Conservation (phyloP, 2,329 filamentous ascomycete species). For the Claviceps monticola region DNA sequence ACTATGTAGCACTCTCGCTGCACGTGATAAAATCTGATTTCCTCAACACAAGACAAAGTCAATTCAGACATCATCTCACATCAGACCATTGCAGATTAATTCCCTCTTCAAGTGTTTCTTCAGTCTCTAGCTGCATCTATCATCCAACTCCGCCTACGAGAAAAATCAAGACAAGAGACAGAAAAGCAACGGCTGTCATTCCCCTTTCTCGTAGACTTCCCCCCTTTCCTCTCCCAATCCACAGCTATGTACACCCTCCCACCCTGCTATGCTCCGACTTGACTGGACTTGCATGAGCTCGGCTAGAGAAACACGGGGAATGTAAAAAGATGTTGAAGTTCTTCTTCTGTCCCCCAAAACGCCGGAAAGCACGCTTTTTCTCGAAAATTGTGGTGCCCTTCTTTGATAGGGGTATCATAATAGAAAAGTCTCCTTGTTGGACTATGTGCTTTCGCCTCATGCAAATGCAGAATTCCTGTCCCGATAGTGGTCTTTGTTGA, state of each 20-base stretch:
- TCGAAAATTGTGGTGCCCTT: constrained; percentile 18
- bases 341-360: constrained; percentile 30
- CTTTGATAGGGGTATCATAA: constrained; percentile 24
- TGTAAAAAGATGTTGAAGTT: constrained; percentile 34
- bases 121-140: constrained; percentile 6
- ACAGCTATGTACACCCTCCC: background rate
- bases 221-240: background rate
- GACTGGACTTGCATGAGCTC: constrained; percentile 22
- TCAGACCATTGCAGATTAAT: background rate
- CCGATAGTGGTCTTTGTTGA: constrained; percentile 30
- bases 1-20: too few species aligned
- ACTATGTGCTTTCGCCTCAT: constrained; percentile 18
- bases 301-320: constrained; percentile 26
- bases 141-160: background rate
- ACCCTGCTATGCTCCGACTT: constrained; percentile 7
- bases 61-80: too few species aligned
- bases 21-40: too few species aligned
- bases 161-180: background rate
- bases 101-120: constrained; percentile 4
- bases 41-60: too few species aligned
- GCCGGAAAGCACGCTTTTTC: constrained; percentile 20
- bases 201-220: background rate
- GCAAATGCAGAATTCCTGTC: constrained; percentile 23
- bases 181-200: background rate
- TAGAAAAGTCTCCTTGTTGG: constrained; percentile 24